Conservation (phyloP, 1,284 basidiomycete species). For the Cutaneotrichosporon cyanovorans region DNA sequence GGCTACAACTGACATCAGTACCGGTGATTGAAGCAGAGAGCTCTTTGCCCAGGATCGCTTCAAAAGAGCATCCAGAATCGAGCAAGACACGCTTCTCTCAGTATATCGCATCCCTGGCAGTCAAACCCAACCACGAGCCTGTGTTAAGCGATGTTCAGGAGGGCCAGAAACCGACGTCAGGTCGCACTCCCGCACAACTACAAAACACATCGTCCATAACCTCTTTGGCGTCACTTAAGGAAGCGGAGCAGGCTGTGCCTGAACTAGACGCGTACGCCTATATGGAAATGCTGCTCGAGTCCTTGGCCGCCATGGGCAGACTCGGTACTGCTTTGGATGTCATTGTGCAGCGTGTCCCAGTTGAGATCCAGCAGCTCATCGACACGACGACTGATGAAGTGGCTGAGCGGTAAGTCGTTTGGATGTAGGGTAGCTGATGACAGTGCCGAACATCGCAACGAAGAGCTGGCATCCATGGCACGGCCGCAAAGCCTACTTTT, state of each 20-base stretch:
- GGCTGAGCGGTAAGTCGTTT: slow-evolving; percentile 37
- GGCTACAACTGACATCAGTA: slow-evolving; percentile 10
- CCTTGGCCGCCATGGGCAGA: slow-evolving; percentile 81
- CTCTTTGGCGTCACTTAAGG: slow-evolving; percentile 51
- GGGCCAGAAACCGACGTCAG: not conserved
- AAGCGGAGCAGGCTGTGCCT: not conserved
- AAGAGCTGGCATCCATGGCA: slow-evolving; percentile 15
- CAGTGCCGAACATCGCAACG: slow-evolving; percentile 47
- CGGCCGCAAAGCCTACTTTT: slow-evolving; percentile 19
- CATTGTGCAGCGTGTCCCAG: slow-evolving; percentile 71
- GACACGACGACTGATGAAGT: slow-evolving; percentile 17
- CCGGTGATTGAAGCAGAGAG: slow-evolving; percentile 4
- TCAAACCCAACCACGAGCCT: slow-evolving; percentile 67
- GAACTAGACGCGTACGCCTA: slow-evolving; percentile 66
- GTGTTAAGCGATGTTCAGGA: slow-evolving; percentile 41
- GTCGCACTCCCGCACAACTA: not conserved
- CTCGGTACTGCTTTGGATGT: slow-evolving; percentile 77
- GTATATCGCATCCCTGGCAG: slow-evolving; percentile 63
- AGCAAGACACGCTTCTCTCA: slow-evolving; percentile 45
- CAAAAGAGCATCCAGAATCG: slow-evolving; percentile 1
- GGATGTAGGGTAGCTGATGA: not conserved
- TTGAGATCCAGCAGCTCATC: slow-evolving; percentile 58
- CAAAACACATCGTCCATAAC: slow-evolving; percentile 9
- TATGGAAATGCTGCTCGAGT: slow-evolving; percentile 88
- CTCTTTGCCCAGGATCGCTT: not conserved